Base-by-base conservation (phyloP, 2,329 filamentous ascomycete genomes). In the Colletotrichum higginsianum region DNA sequence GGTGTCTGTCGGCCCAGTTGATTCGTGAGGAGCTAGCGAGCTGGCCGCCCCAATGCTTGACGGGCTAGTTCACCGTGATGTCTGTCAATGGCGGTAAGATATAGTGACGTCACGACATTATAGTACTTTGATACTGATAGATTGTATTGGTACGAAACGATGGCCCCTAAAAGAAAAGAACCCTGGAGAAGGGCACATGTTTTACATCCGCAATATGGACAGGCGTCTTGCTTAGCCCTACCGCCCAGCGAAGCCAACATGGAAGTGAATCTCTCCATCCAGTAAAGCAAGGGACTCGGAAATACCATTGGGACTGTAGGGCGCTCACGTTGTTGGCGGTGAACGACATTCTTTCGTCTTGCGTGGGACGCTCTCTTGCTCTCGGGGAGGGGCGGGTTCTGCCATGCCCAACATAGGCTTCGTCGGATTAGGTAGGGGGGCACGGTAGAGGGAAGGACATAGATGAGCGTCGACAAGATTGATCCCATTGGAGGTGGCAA, bases 1-100 rank as follows among this genome's bases (percentile, higher is more conserved):
- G 42, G 89, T 92, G 3, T 80, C 80, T 12, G 87, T 92, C 63
- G 90, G 90, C 21, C 89, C 89, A 61, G 74, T 90, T 30, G 18
- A 60, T 30, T 67, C 61, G 11, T 71, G 35, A 61, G 4, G 11
- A 21, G 35, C n/a, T 30, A 52, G 35, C 35, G 35, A 38, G 8
- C 35, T 12, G 35, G 35, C 35, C 8, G 35, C 35, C n/a, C 26
- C 8, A 12, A 38, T 18, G 47, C 21, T 50, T 8, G 47, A 42
- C 18, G 30, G 30, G 35, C 18, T 7, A 16, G 21, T 61, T 3
- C n/a, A 18, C 15, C 26, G 5, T 9, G 12, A 16, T 8, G 7
- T n/a, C 15, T 6, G 9, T 16, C 13, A n/a, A 18, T 15, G 15
- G 40, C n/a, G 47, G 57, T 47, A 30, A 26, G 16, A 46, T 35